Base-by-base conservation (phyloP, 441 rosid genomes). In the Pelargonium myrrhifolium region DNA sequence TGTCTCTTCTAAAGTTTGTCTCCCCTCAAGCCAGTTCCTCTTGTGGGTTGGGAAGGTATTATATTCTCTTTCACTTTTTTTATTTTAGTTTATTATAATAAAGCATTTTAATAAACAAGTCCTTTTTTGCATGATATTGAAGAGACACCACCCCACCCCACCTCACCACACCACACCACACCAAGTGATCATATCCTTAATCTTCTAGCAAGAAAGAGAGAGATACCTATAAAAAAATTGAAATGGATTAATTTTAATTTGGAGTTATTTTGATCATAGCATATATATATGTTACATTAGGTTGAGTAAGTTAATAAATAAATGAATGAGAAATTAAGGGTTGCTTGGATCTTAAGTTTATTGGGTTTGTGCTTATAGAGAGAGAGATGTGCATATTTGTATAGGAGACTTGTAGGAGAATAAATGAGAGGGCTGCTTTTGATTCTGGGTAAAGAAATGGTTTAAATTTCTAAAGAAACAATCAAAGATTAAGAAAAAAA, bases 261-360 rank as follows among this genome's bases (percentile, higher is more conserved):
- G 35, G 35, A 28, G 35, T 28, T 28, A 28, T 53, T 8, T 37
- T 24, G 14, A 26, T 26, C 28, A 28, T 28, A 2, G n/a, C 4
- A 28, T 28, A 28, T 28, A 28, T 3, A 28, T 28, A 51, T 51
- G 58, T 4, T 53, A 7, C 11, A 53, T 53, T 53, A 53, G 22
- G 18, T 53, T 15, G 15, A 7, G 56, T 3, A 31, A 67, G 63
- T 24, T 45, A 59, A 0, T 37, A 61, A 49, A 28, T n/a, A 45
- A 47, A 69, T 45, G 59, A 65, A 2, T 47, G 43, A 11, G 14
- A 26, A 55, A 62, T n/a, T n/a, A n/a, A 22, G 68, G 80, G 73
- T 82, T 85, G 87, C 92, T 85, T 89, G 82, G 85, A 78, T 71
- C 79, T 77, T 65, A 87, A 82, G 93, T 83, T 84, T 79, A n/a